A percentile compares a stretch with the other conserved stretches of the same genome.
Conservation (phyloP, 805 yeast genomes). For the Zygosaccharomyces gambellarensis region DNA sequence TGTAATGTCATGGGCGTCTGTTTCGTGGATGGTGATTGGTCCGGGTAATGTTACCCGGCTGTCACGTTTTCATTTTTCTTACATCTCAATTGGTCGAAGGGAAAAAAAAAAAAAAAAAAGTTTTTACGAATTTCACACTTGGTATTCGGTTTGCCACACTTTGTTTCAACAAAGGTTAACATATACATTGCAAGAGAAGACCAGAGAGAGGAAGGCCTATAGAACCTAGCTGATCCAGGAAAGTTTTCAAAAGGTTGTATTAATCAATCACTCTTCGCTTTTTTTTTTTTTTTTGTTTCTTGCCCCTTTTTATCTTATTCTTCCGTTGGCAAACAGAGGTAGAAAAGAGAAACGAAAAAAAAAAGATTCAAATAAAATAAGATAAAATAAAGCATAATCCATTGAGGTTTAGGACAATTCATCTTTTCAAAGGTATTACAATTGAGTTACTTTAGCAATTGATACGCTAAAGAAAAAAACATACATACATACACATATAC, state of each 20-base stretch:
- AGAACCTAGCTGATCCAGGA: constrained; percentile 5
- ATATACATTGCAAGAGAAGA: not conserved
- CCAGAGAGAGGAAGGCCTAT: not conserved
- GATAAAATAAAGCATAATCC: not conserved
- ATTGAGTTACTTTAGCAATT: not conserved
- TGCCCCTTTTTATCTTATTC: not conserved
- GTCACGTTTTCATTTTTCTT: not conserved
- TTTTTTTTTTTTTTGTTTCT: not conserved
- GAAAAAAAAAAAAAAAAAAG: not conserved
- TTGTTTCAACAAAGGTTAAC: constrained; percentile 2
- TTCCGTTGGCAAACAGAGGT: not conserved
- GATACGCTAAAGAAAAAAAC: not conserved
- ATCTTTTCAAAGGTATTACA: not conserved
- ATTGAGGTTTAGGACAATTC: constrained; percentile 1
- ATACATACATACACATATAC: constrained; percentile 11
- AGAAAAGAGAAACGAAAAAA: not conserved
- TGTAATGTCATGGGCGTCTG: no score
- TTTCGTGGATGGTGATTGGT: not conserved
- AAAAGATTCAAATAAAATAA: not conserved
- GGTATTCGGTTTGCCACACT: constrained; percentile 5
- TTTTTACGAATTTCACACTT: not conserved
- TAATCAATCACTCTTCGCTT: not conserved
- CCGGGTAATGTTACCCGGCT: constrained; percentile 3
- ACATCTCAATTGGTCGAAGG: not conserved
- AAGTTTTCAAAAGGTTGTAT: constrained; percentile 1